phyloP scores from a whole-genome alignment of 371 early-diverging fungal species.

The Saksenaea oblongispora region DNA sequence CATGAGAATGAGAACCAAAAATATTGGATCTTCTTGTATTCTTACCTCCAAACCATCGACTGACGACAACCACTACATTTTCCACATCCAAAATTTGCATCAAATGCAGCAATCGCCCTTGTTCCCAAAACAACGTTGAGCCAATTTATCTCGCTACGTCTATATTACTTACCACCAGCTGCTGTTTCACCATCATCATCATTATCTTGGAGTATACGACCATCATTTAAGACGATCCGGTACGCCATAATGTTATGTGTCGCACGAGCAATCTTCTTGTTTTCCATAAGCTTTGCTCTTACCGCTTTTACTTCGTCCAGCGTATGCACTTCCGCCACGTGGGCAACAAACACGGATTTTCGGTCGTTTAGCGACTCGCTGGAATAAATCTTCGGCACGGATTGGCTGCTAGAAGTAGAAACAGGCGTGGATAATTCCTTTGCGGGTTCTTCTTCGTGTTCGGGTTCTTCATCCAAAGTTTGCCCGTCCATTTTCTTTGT shows the following conservation, averaged over 20 bases:
- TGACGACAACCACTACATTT: constrained; percentile 84
- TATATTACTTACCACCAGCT: constrained; percentile 58
- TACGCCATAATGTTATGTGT: constrained; percentile 93
- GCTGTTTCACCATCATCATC: constrained; percentile 87
- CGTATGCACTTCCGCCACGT: constrained; percentile 67
- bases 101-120: constrained; percentile 73
- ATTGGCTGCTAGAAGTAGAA: constrained; percentile 15
- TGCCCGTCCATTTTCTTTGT: constrained; percentile 3
- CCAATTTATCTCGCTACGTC: neutral
- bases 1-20: neutral
- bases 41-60: constrained; percentile 90
- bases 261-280: constrained; percentile 80
- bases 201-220: constrained; percentile 67
- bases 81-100: constrained; percentile 73
- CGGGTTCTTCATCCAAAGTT: constrained; percentile 9
- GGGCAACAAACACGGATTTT: constrained; percentile 85
- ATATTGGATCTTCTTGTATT: neutral
- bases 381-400: constrained; percentile 44
- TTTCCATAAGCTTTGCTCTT: constrained; percentile 58
- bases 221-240: constrained; percentile 65
- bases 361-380: constrained; percentile 73
- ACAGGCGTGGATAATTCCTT: neutral
- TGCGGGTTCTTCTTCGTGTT: constrained; percentile 9
- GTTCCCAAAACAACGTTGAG: neutral
- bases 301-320: constrained; percentile 65